phyloP scores from a whole-genome alignment of 2,329 filamentous ascomycete species.

The Stylonectria norvegica region DNA sequence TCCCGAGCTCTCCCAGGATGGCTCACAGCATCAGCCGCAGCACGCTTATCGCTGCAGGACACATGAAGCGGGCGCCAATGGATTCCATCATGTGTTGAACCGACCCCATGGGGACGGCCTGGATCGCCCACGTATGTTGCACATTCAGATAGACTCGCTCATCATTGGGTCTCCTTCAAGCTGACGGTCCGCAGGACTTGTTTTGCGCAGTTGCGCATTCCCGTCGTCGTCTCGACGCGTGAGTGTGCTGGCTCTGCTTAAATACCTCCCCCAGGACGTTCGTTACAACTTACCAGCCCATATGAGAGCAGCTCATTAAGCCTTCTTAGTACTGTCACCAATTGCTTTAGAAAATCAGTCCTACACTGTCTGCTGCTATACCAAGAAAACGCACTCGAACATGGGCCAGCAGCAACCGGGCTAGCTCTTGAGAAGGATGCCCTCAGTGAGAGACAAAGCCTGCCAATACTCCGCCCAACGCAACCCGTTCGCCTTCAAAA shows the following conservation, averaged over 20 bases:
- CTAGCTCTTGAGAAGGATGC: constrained; percentile 24
- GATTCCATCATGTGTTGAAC: neutral
- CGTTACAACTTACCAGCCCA: no score
- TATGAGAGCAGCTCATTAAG: no score
- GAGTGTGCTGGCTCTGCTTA: constrained; percentile 9
- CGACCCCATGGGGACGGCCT: constrained; percentile 3
- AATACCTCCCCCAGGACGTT: neutral
- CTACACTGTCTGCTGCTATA: neutral
- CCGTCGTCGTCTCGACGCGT: constrained; percentile 1
- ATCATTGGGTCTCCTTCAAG: neutral
- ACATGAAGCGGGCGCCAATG: neutral
- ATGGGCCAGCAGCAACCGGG: constrained; percentile 14
- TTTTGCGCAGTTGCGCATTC: constrained; percentile 12
- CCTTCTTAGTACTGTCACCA: no score
- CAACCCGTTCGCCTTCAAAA: constrained; percentile 4
- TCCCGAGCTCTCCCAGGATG: no score
- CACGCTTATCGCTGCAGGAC: neutral
- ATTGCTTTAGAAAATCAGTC: no score
- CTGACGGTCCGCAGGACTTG: neutral
- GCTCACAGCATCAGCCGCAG: neutral
- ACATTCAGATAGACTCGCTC: neutral
- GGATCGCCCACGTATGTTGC: constrained; percentile 13
- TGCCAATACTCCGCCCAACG: constrained; percentile 16
- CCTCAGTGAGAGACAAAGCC: constrained; percentile 28
- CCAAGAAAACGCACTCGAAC: constrained; percentile 1